Evolutionary conservation across 2,329 filamentous ascomycete genomes (phyloP).

Genomic region (Fusarium falciforme): DNA sequence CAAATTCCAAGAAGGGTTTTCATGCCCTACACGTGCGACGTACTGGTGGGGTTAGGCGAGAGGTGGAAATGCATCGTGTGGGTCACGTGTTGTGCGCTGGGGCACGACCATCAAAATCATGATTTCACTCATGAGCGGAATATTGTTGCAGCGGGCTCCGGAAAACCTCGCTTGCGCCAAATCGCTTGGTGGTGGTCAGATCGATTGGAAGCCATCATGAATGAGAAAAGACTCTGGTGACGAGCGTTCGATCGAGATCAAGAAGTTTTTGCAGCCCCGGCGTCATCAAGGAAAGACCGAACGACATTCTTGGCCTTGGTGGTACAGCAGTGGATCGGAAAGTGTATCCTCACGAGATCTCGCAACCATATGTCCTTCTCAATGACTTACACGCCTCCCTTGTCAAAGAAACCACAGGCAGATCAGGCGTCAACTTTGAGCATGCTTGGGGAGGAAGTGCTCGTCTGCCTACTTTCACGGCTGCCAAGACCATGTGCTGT

Average conservation of each 20-base stretch:
- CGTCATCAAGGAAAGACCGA: neutral
- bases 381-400: slow-evolving; percentile 22
- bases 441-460: slow-evolving; percentile 1
- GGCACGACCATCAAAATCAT: neutral
- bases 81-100: slow-evolving; percentile 30
- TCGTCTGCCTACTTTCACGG: slow-evolving; percentile 12
- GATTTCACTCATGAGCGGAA: slow-evolving; percentile 15
- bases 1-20: slow-evolving; percentile 58
- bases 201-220: too few relatives aligned
- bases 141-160: slow-evolving; percentile 13
- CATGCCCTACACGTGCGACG: slow-evolving; percentile 53
- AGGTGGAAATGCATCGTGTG: slow-evolving; percentile 35
- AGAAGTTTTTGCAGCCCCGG: neutral
- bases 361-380: slow-evolving; percentile 11
- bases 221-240: neutral
- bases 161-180: neutral
- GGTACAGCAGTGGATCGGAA: neutral
- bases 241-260: neutral
- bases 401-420: neutral
- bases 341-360: slow-evolving; percentile 3
- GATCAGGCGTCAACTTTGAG: slow-evolving; percentile 4
- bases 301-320: neutral
- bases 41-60: slow-evolving; percentile 47
- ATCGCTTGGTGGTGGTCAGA: too few relatives aligned
- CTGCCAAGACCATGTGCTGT: slow-evolving; percentile 14